phyloP scores from a whole-genome alignment of 805 yeast species.

The Barnettozyma sucrosica region DNA sequence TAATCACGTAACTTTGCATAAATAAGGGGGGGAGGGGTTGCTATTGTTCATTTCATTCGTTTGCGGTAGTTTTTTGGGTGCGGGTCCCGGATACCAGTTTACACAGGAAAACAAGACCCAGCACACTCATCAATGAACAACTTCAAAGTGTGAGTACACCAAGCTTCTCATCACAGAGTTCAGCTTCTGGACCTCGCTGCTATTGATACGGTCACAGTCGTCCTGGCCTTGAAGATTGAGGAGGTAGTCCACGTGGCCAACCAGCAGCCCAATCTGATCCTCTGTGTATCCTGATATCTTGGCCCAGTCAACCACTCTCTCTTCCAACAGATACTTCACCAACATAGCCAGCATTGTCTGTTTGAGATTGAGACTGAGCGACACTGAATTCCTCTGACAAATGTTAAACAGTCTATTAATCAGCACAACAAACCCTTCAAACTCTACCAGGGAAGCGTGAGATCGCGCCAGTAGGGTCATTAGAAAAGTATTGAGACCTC shows the following conservation, averaged over 20 bases:
- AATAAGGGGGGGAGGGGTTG: not conserved
- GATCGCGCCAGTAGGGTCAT: not conserved
- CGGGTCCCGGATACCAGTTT: too few species aligned
- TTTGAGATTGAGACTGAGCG: not conserved
- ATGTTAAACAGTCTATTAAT: not conserved
- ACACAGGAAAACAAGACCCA: not conserved
- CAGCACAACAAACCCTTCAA: not conserved
- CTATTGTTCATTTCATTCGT: not conserved
- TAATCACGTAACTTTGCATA: not conserved
- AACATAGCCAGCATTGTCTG: not conserved
- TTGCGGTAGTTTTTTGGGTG: not conserved
- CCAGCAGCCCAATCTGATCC: not conserved
- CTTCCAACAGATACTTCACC: not conserved
- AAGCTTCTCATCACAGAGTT: not conserved
- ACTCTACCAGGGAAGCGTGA: not conserved
- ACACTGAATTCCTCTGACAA: not conserved
- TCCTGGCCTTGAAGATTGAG: not conserved
- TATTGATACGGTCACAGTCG: not conserved
- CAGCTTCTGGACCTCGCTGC: not conserved
- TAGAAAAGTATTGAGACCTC: not conserved
- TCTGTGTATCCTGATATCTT: constrained; percentile 1
- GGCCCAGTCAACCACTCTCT: not conserved
- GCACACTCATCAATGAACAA: not conserved
- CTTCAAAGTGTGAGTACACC: constrained; percentile 1
- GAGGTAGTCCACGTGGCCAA: not conserved